Conservation (phyloP, 2,329 filamentous ascomycete species). For the Neonectria sp. region DNA sequence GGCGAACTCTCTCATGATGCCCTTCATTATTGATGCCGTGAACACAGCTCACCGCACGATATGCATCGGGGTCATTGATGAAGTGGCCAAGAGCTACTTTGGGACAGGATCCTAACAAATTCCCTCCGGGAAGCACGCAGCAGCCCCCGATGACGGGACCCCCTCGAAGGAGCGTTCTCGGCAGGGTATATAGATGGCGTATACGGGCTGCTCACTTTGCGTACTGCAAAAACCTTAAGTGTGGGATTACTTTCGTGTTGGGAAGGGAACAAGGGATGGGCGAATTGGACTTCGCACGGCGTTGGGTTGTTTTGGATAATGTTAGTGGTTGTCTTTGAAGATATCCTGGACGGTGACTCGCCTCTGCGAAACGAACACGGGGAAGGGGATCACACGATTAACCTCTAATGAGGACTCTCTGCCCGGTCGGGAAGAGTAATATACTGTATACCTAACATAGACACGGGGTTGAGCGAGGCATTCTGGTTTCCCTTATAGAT, state of each 20-base stretch:
- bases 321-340: not conserved
- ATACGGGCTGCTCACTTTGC: not conserved
- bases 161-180: not conserved
- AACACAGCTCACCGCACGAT: conserved; percentile 50
- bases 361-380: not conserved
- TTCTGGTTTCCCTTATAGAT: not conserved
- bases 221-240: not conserved
- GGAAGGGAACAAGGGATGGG: conserved; percentile 2
- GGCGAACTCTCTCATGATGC: conserved; percentile 54
- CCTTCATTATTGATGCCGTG: conserved; percentile 51
- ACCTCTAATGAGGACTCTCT: not conserved
- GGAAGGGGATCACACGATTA: not conserved
- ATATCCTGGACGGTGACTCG: not conserved
- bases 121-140: not conserved
- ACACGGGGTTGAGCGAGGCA: not conserved
- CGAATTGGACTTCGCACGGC: conserved; percentile 26
- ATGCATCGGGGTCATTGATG: conserved; percentile 50
- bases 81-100: conserved; percentile 47
- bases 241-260: not conserved
- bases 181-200: not conserved
- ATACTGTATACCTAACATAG: not conserved
- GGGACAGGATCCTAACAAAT: conserved; percentile 17
- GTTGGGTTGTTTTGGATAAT: conserved; percentile 28
- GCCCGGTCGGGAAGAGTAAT: not conserved
- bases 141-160: too few relatives aligned